These are phyloP conservation scores for Drechslerella dactyloides DNA, from an alignment of 2,329 filamentous ascomycete genomes.

Conservation along the genomic window DNA sequence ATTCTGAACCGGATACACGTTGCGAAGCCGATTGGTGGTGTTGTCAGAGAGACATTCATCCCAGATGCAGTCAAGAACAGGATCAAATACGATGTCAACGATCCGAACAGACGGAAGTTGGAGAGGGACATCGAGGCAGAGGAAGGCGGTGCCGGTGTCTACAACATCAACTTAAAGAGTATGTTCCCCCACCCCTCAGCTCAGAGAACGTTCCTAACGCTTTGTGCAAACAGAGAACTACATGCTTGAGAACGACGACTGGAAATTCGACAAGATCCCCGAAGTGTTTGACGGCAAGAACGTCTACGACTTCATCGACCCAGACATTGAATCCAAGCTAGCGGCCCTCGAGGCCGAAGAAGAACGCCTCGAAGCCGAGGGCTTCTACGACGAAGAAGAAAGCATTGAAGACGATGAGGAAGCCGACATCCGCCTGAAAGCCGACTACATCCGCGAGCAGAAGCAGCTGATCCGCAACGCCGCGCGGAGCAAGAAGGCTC, in stretches of 20 bases:
- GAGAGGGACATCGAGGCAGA: conserved; percentile 88
- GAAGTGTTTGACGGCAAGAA: conserved; percentile 96
- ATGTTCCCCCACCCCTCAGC: neutral
- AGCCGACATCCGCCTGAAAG: conserved; percentile 86
- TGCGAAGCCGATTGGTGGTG: conserved; percentile 85
- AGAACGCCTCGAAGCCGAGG: conserved; percentile 86
- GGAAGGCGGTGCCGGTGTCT: conserved; percentile 93
- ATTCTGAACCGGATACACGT: conserved; percentile 95
- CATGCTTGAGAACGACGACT: conserved; percentile 82
- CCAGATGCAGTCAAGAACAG: conserved; percentile 80
- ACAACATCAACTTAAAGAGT: conserved; percentile 83
- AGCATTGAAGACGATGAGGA: conserved; percentile 87
- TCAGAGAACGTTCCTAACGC: neutral
- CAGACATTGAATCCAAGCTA: conserved; percentile 93
- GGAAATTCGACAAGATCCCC: conserved; percentile 95
- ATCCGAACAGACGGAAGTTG: conserved; percentile 80
- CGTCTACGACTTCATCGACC: conserved; percentile 95
- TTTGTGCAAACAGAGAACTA: conserved; percentile 69
- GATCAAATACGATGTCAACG: conserved; percentile 88
- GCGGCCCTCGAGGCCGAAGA: conserved; percentile 93
- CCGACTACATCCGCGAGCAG: conserved; percentile 94
- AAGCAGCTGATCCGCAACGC: conserved; percentile 90
- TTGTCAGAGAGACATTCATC: conserved; percentile 80
- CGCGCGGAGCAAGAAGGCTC: conserved; percentile 88
- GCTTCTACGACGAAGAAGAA: conserved; percentile 84